phyloP scores from a whole-genome alignment of 1,284 basidiomycete genomes.

The Trametes versicolor region DNA sequence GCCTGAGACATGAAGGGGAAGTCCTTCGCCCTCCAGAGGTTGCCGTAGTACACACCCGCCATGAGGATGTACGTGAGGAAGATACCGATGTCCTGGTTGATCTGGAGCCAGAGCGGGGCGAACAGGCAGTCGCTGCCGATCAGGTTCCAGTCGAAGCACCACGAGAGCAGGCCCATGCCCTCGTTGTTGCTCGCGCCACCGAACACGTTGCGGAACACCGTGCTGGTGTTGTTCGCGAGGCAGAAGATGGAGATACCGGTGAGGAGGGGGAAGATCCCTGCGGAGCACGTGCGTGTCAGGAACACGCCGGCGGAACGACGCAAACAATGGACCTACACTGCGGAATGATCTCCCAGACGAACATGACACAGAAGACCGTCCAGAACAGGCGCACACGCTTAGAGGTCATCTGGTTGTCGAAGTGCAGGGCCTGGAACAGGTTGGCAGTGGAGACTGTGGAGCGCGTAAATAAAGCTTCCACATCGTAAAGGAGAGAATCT shows the following conservation, averaged over 20 bases:
- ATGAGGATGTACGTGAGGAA: conserved; percentile 45
- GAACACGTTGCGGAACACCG: conserved; percentile 63
- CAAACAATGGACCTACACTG: conserved; percentile 56
- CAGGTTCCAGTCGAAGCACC: conserved; percentile 66
- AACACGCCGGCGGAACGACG: not conserved
- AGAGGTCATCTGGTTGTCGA: conserved; percentile 46
- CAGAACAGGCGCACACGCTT: conserved; percentile 47
- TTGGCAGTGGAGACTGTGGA: conserved; percentile 41
- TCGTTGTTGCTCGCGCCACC: conserved; percentile 71
- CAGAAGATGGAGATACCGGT: conserved; percentile 67
- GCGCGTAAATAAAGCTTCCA: not conserved
- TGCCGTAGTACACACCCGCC: conserved; percentile 46
- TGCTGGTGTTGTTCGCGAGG: conserved; percentile 59
- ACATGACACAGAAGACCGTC: conserved; percentile 42
- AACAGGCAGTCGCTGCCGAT: conserved; percentile 44
- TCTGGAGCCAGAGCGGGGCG: conserved; percentile 45
- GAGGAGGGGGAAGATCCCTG: conserved; percentile 49
- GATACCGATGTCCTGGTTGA: conserved; percentile 47
- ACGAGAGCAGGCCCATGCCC: conserved; percentile 58
- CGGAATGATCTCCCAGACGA: conserved; percentile 51
- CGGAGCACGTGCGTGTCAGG: not conserved
- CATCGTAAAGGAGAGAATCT: conserved; percentile 1
- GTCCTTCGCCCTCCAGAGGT: conserved; percentile 44
- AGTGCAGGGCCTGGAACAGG: conserved; percentile 46
- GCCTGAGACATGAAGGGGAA: conserved; percentile 48